Percentiles rank a stretch among this genome's conserved stretches.
Evolutionary conservation across 2,329 filamentous ascomycete genomes (phyloP).

Genomic region (Trichoderma polysporum): DNA sequence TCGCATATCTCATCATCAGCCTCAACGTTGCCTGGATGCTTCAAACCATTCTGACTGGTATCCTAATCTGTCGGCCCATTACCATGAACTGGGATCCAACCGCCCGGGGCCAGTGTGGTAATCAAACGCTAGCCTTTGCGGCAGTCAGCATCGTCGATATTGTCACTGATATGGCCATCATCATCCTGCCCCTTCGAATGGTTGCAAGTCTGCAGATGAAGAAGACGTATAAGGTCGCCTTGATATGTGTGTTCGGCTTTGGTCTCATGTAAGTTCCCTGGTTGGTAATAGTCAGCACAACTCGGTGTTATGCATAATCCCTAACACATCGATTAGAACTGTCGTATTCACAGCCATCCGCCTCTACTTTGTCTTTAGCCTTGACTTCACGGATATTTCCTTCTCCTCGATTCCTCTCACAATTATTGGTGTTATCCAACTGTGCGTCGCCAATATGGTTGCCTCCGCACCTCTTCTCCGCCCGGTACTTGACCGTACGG

Average conservation of each 20-base stretch:
- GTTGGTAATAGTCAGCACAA: neutral
- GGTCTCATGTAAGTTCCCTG: slow-evolving; percentile 22
- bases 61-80: slow-evolving; percentile 24
- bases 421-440: slow-evolving; percentile 22
- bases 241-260: slow-evolving; percentile 24
- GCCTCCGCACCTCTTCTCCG: slow-evolving; percentile 24
- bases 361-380: slow-evolving; percentile 23
- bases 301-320: too few species aligned
- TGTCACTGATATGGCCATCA: slow-evolving; percentile 24
- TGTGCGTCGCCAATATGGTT: slow-evolving; percentile 25
- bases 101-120: slow-evolving; percentile 21
- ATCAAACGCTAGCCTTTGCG: slow-evolving; percentile 21
- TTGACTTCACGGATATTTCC: slow-evolving; percentile 24
- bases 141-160: slow-evolving; percentile 25
- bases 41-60: slow-evolving; percentile 25
- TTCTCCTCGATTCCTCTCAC: slow-evolving; percentile 21
- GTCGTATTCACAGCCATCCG: slow-evolving; percentile 24
- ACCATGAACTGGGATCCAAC: slow-evolving; percentile 24
- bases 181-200: slow-evolving; percentile 24
- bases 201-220: slow-evolving; percentile 23
- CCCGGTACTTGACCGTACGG: slow-evolving; percentile 24
- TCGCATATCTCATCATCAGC: slow-evolving; percentile 22
- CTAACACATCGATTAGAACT: slow-evolving; percentile 15
- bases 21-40: slow-evolving; percentile 25
- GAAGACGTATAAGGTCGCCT: slow-evolving; percentile 22